These are phyloP conservation scores for Tricholoma terreum DNA, from an alignment of 768 basidiomycete species.

Conservation along the genomic window DNA sequence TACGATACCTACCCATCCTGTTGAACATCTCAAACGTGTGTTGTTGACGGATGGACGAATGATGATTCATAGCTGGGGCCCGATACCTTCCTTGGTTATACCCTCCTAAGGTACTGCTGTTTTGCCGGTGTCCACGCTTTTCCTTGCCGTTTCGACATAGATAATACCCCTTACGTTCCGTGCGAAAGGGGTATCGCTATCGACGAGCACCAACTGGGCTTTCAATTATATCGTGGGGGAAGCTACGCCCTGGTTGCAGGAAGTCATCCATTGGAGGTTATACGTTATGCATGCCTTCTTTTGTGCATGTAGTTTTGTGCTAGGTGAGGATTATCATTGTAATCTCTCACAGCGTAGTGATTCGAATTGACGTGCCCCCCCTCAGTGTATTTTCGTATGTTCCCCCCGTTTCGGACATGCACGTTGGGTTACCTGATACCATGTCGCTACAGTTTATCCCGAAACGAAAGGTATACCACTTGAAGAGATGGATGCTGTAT, in stretches of 20 bases:
- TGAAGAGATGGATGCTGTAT: conserved; percentile 89
- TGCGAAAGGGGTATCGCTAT: conserved; percentile 93
- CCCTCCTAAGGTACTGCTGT: conserved; percentile 73
- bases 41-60: no score
- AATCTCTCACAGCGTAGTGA: background rate
- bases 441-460: conserved; percentile 89
- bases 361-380: no score
- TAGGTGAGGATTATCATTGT: conserved; percentile 59
- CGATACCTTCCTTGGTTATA: conserved; percentile 86
- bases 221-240: conserved; percentile 91
- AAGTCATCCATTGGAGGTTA: conserved; percentile 83
- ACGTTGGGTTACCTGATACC: no score
- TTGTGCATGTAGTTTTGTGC: conserved; percentile 79
- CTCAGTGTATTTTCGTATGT: conserved; percentile 69
- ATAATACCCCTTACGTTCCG: conserved; percentile 88
- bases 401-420: background rate
- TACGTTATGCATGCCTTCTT: conserved; percentile 98
- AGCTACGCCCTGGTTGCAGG: conserved; percentile 82
- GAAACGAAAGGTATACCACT: conserved; percentile 85
- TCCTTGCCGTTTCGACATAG: no score
- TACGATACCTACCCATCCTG: conserved; percentile 17
- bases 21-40: background rate
- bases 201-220: conserved; percentile 86
- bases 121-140: background rate
- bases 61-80: conserved; percentile 69